phyloP scores from a whole-genome alignment of 306 rosid species.

The Coriaria nepalensis region DNA sequence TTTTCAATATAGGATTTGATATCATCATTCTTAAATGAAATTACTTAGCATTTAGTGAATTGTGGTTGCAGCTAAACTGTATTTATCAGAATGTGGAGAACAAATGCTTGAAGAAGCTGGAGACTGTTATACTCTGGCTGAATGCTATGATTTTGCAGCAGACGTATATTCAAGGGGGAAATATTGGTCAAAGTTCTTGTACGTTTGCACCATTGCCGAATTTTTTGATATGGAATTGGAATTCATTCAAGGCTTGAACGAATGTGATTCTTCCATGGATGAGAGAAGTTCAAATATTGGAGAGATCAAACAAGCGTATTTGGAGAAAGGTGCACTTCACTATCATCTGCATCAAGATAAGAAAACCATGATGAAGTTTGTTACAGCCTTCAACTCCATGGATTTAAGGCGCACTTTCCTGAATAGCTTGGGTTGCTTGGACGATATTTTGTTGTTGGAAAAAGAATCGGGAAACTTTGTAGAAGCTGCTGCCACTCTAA shows the following conservation, averaged over 20 bases:
- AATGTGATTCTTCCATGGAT: constrained; percentile 19
- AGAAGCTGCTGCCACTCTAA: constrained; percentile 39
- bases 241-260: constrained; percentile 39
- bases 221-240: constrained; percentile 44
- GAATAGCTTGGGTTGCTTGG: constrained; percentile 19
- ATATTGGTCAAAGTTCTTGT: constrained; percentile 38
- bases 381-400: constrained; percentile 41
- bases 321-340: constrained; percentile 50
- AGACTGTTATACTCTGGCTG: constrained; percentile 51
- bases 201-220: constrained; percentile 36
- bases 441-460: constrained; percentile 47
- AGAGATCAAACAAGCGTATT: constrained; percentile 39
- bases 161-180: constrained; percentile 46
- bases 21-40: background rate
- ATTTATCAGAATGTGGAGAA: constrained; percentile 45
- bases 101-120: constrained; percentile 48
- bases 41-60: background rate
- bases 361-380: constrained; percentile 52
- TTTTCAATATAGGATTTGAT: background rate
- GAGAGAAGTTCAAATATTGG: constrained; percentile 14
- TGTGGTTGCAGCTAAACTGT: constrained; percentile 32
- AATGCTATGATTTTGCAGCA: constrained; percentile 40
- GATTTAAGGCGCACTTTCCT: constrained; percentile 47
- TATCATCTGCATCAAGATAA: constrained; percentile 30
- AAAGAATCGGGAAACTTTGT: constrained; percentile 41